Evolutionary conservation across 805 yeast genomes (phyloP), one percentile per base, ranked within the genome.

Genomic region (Ogataea saltuana): DNA sequence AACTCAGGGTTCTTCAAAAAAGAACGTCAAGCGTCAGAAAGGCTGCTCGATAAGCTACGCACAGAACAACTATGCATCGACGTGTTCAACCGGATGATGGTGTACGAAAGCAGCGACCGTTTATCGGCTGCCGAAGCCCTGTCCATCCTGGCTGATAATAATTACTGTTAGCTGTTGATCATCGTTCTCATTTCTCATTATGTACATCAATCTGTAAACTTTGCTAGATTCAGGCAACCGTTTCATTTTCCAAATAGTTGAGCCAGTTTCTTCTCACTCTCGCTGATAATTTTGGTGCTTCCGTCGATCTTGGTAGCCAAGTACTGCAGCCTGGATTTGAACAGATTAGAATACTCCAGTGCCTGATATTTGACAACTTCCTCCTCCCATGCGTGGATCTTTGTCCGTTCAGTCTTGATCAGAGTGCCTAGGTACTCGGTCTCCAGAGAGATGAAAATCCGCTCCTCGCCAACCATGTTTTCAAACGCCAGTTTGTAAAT

Each of bases 401-500:
- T 79, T 2, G 69, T 71, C 9, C 77, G 75, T 55, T 88, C 95
- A 42, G 76, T 63, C 3, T 70, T 64, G 32, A 88, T 75, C 37
- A 82, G 66, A 31, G 71, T 71, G 35, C 71, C 65, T 41, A 83
- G 64, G 49, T 82, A 80, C 18, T 78, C 73, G 2, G 83, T 71
- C 60, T 88, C 95, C 60, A 87, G 72, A 10, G 79, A 70, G 18
- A 78, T 78, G 43, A 71, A 75, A 6, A 85, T 64, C 13, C 72
- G 70, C 12, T 68, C 55, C 58, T 89, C 90, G 2, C 70, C 51
- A 3, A 81, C 74, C 58, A 93, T 70, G 46, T 76, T 75, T 44
- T 70, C 56, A 66, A 91, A 93, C 0, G 98, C 96, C 0, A 90
- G 86, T 44, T 75, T 74, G 62, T 71, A 89, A 17, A 93, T 67